These are phyloP conservation scores for Dothideomycetes sp. DNA, from an alignment of 2,329 filamentous ascomycete species.

Conservation along the genomic window DNA sequence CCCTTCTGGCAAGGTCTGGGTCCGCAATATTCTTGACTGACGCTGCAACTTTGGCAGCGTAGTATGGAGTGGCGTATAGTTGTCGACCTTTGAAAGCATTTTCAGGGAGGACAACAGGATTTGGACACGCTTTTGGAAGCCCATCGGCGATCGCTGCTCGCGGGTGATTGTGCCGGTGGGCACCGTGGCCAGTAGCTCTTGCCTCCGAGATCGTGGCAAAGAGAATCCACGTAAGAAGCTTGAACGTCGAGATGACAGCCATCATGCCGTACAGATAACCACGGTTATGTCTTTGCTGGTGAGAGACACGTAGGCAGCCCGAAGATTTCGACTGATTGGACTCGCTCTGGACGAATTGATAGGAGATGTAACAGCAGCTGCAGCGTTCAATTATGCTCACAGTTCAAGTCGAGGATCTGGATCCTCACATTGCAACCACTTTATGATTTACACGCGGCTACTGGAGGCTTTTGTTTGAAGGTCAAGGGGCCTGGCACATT, in stretches of 20 bases:
- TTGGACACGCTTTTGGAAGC: constrained; percentile 1
- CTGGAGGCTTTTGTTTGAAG: background rate
- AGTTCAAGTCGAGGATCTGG: background rate
- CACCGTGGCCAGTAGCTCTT: constrained; percentile 2
- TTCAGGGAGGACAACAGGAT: constrained; percentile 5
- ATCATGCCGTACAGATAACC: background rate
- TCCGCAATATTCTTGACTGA: constrained; percentile 3
- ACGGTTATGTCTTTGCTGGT: constrained; percentile 1
- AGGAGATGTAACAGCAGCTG: constrained; percentile 4
- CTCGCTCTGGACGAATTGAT: constrained; percentile 1
- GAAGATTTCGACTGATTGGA: constrained; percentile 3
- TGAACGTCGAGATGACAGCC: constrained; percentile 1
- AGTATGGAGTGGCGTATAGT: constrained; percentile 8
- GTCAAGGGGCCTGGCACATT: constrained; percentile 2
- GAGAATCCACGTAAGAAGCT: background rate
- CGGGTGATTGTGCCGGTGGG: background rate
- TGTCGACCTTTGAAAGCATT: constrained; percentile 4
- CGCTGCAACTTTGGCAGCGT: constrained; percentile 4
- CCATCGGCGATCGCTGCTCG: background rate
- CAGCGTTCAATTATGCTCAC: constrained; percentile 1
- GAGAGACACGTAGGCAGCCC: constrained; percentile 1
- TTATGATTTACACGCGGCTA: background rate
- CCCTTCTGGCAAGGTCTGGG: constrained; percentile 5
- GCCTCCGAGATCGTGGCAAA: constrained; percentile 2
- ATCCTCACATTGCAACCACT: background rate